These are phyloP conservation scores for Antarctomyces pellizariae DNA, from an alignment of 495 filamentous ascomycete species.

Conservation along the genomic window DNA sequence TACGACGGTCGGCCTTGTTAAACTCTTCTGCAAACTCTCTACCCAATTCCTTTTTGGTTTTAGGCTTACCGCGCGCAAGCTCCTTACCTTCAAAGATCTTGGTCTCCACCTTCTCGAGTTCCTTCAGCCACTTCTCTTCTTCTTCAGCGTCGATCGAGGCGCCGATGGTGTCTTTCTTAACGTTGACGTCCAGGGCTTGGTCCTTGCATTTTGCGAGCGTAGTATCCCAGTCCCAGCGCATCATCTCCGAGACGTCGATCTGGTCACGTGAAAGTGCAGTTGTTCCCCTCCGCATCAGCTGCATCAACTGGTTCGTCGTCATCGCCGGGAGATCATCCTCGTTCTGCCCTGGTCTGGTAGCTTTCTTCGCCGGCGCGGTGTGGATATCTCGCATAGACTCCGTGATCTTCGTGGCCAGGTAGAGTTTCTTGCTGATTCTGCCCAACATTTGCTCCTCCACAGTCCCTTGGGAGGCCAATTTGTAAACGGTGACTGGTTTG, in stretches of 20 bases:
- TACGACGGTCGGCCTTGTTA: slow-evolving; percentile 22
- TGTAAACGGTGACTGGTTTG: slow-evolving; percentile 62
- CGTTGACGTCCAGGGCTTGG: slow-evolving; percentile 20
- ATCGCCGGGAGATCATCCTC: slow-evolving; percentile 27
- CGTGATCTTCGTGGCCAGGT: slow-evolving; percentile 36
- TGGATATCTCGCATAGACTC: slow-evolving; percentile 33
- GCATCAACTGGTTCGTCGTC: slow-evolving; percentile 27
- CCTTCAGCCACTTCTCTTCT: slow-evolving; percentile 32
- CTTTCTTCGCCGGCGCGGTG: slow-evolving; percentile 12
- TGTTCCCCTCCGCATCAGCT: slow-evolving; percentile 30
- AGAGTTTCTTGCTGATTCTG: slow-evolving; percentile 41
- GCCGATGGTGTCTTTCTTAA: slow-evolving; percentile 13
- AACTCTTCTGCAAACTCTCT: slow-evolving; percentile 19
- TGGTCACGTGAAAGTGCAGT: slow-evolving; percentile 27
- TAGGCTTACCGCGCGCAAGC: slow-evolving; percentile 15
- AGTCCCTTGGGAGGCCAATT: slow-evolving; percentile 59
- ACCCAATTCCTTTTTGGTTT: slow-evolving; percentile 11
- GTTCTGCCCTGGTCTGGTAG: slow-evolving; percentile 13
- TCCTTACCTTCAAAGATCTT: slow-evolving; percentile 35
- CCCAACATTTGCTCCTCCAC: slow-evolving; percentile 82
- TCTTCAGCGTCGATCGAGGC: slow-evolving; percentile 20
- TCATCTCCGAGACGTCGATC: slow-evolving; percentile 31
- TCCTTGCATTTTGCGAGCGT: slow-evolving; percentile 33
- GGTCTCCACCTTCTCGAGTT: slow-evolving; percentile 34
- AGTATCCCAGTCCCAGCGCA: slow-evolving; percentile 31